Base-by-base conservation (phyloP, 192 early-diverging fungal genomes). In the Coemansia furcata region DNA sequence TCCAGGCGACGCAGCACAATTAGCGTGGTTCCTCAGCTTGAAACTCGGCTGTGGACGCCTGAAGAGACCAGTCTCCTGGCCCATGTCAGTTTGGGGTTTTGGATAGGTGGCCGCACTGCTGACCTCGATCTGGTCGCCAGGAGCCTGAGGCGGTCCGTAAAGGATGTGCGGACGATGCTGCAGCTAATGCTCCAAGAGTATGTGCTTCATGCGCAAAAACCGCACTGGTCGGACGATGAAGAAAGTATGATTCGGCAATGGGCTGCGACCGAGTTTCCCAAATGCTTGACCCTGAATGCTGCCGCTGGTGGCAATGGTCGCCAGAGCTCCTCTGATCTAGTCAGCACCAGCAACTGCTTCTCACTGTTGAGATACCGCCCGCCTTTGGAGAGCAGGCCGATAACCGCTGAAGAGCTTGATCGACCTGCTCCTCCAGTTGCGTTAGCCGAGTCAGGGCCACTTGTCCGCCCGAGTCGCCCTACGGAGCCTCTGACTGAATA, bases 131-230 rank as follows among this genome's bases (percentile, higher is more conserved):
- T 35, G 40, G 58, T 72, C 14, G 67, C 72, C 1, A 26, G 40
- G 10, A 42, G 54, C 6, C 50, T 80, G 58, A 39, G 42, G 17
- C 65, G 78, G 19, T 40, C 66, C 12, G 50, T 26, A 0, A 62
- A 62, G 36, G 78, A 80, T 26, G 60, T 72, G 26, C 42, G 50
- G 30, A 47, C 59, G 10, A 75, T 71, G 72, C 68, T 79, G 21
- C 72, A 67, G 61, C 65, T 71, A 10, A 74, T 80, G 78, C 72
- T 80, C 11, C 66, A 74, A 23, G 78, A 80, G 39, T 62, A 72
- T 39, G 52, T 46, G 39, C 66, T 74, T 40, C 59, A 59, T 19
- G 78, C 62, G 29, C 67, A 69, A 32, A 69, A 65, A 60, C 35
- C 39, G 4, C 57, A 72, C 39, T 80, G 78, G 78, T 19, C 66